Evolutionary conservation across 2,329 filamentous ascomycete species (phyloP), one percentile per base, ranked within the genome.

Genomic region (Claviceps arundinis): DNA sequence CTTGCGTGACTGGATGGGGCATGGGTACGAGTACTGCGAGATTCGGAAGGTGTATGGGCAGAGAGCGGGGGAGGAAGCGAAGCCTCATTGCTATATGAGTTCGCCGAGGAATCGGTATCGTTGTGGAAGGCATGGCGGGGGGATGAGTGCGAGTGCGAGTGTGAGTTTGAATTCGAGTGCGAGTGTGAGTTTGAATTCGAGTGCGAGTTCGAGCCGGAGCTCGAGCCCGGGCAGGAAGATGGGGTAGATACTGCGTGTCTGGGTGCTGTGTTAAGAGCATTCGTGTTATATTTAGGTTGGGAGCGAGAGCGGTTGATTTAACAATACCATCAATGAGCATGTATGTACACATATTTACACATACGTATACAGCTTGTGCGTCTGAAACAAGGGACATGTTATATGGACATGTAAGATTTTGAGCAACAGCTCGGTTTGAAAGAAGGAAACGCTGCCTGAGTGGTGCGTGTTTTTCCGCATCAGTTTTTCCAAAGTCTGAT

Each of bases 1-100:
- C 61, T 73, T 84, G 58, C 71, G 72, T 59, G 71, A 71, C 42
- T 83, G 79, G 77, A 76, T 82, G 72, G 76, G 76, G 51, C 65
- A 70, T 41, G 69, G 64, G 19, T 65, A 72, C 55, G 80, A 84
- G 64, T 83, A 83, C 66, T 83, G 80, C 68, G 72, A 70, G 53
- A 76, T 83, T 57, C 76, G 73, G 60, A 71, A 77, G 60, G 75
- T 75, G 61, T 84, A 75, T 58, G 79, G 79, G 40, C 65, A 67
- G 17, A 66, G 64, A 9, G 76, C 79, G 1, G 64, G 62, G 3
- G 66, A 69, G 37, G 71, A 69, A 2, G 72, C 75, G 6, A 73
- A 70, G 61, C 62, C 68, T 24, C 75, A 73, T 52, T 84, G 80
- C 66, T 80, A 75, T 62, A 75, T 78, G 64, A 78, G 75, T 60